A percentile compares a stretch with the other conserved stretches of the same genome.
phyloP scores from a whole-genome alignment of 208 protist genomes.

The Crithidia sp. region DNA sequence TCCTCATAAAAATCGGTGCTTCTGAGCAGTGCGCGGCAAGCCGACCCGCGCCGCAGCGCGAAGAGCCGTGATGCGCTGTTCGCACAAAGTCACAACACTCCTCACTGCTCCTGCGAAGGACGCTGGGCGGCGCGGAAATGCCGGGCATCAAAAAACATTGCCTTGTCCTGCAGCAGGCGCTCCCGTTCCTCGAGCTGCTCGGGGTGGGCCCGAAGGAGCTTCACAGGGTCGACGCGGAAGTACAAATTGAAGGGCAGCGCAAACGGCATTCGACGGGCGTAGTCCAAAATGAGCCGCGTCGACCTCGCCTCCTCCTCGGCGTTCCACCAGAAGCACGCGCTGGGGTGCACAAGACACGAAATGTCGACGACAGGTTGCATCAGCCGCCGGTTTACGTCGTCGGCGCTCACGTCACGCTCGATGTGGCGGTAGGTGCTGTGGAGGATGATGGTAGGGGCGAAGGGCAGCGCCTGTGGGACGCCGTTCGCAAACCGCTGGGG shows the following conservation, averaged over 20 bases:
- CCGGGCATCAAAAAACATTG: conserved; percentile 61
- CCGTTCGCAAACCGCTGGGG: conserved; percentile 66
- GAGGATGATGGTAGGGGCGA: conserved; percentile 81
- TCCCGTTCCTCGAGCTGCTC: conserved; percentile 42
- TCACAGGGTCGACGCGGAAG: conserved; percentile 75
- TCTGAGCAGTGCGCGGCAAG: no score
- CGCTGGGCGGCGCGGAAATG: conserved; percentile 42
- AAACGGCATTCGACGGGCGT: conserved; percentile 85
- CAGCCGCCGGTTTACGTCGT: conserved; percentile 58
- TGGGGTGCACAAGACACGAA: conserved; percentile 75
- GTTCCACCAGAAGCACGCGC: conserved; percentile 87
- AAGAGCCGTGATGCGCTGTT: no score
- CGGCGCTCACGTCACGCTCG: conserved; percentile 34
- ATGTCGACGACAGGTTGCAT: conserved; percentile 87
- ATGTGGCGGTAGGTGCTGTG: conserved; percentile 61
- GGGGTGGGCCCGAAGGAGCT: conserved; percentile 45
- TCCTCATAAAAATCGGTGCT: no score
- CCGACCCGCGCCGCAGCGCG: no score
- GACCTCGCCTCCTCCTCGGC: conserved; percentile 74
- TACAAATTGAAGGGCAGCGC: conserved; percentile 89
- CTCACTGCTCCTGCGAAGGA: background rate
- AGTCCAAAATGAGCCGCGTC: conserved; percentile 77
- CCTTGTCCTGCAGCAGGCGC: conserved; percentile 44
- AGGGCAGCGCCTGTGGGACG: conserved; percentile 70
- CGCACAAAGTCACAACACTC: background rate